Conservation (phyloP, 108 stramenopile species). For the Schizochytrium sp. region DNA sequence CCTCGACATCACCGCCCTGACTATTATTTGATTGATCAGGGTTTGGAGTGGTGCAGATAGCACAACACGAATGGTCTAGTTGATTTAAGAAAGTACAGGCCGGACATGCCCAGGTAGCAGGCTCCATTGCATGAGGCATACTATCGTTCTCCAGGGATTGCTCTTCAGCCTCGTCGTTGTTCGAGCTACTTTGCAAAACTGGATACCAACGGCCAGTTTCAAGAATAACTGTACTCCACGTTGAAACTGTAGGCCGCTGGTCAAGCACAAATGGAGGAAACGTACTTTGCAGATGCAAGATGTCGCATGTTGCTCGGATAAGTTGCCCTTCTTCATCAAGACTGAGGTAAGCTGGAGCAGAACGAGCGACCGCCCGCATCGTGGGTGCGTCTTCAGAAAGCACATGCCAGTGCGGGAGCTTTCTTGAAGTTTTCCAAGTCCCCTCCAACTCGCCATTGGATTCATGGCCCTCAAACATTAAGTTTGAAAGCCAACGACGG, state of each 20-base stretch:
- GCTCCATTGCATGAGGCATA: background rate
- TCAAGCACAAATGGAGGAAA: constrained; percentile 5
- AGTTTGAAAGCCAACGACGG: background rate
- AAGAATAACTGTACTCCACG: background rate
- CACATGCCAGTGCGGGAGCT: background rate
- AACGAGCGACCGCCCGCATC: background rate
- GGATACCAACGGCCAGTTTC: background rate
- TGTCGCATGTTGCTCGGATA: background rate
- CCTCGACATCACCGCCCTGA: background rate
- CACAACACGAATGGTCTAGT: constrained; percentile 24
- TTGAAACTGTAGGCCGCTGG: background rate
- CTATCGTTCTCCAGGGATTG: background rate
- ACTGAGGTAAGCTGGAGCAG: background rate
- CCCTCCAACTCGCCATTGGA: constrained; percentile 12
- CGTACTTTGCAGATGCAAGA: background rate
- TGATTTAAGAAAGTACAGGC: constrained; percentile 44
- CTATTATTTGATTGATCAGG: background rate
- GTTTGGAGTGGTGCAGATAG: constrained; percentile 33
- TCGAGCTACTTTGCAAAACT: background rate
- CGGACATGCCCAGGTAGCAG: constrained; percentile 43
- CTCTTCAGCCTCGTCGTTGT: background rate
- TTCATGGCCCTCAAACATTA: background rate
- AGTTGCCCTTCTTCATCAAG: background rate
- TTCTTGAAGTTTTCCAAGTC: background rate
- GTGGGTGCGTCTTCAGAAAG: background rate